These are phyloP conservation scores for Linnemannia schmuckeri DNA, from an alignment of 192 early-diverging fungal species.

Conservation along the genomic window DNA sequence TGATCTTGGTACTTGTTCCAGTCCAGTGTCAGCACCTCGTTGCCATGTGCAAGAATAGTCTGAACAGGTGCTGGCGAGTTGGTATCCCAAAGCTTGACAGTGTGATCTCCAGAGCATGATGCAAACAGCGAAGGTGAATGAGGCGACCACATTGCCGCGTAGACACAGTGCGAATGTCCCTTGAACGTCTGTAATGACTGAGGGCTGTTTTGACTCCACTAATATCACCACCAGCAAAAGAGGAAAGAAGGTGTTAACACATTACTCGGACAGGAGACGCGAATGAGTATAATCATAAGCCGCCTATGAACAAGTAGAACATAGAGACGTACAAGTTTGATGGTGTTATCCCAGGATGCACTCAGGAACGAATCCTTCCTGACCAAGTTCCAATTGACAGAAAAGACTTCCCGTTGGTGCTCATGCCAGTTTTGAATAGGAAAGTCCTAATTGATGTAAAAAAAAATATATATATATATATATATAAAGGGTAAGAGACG, in stretches of 20 bases:
- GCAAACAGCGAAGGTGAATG: conserved; percentile 82
- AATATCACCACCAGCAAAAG: neutral
- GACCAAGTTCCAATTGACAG: conserved; percentile 95
- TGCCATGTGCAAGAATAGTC: conserved; percentile 83
- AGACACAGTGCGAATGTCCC: conserved; percentile 96
- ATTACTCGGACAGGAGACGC: neutral
- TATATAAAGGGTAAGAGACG: neutral
- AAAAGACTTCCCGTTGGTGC: conserved; percentile 94
- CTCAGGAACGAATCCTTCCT: conserved; percentile 90
- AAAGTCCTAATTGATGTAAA: conserved; percentile 68
- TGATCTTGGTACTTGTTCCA: conserved; percentile 97
- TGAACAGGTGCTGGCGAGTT: conserved; percentile 73
- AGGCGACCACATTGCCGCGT: conserved; percentile 90
- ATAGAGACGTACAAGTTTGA: conserved; percentile 80
- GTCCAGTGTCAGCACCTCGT: conserved; percentile 92
- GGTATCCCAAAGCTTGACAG: conserved; percentile 92
- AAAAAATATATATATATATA: too few relatives aligned
- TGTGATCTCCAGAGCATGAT: conserved; percentile 91
- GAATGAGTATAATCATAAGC: neutral
- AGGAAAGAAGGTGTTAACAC: neutral
- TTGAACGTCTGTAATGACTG: conserved; percentile 85
- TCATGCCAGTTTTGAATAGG: conserved; percentile 94
- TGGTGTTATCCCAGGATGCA: conserved; percentile 95
- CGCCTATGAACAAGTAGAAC: neutral
- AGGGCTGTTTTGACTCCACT: conserved; percentile 90